Evolutionary conservation across 2,329 filamentous ascomycete genomes (phyloP).

Genomic region (Trichoderma simmonsii): DNA sequence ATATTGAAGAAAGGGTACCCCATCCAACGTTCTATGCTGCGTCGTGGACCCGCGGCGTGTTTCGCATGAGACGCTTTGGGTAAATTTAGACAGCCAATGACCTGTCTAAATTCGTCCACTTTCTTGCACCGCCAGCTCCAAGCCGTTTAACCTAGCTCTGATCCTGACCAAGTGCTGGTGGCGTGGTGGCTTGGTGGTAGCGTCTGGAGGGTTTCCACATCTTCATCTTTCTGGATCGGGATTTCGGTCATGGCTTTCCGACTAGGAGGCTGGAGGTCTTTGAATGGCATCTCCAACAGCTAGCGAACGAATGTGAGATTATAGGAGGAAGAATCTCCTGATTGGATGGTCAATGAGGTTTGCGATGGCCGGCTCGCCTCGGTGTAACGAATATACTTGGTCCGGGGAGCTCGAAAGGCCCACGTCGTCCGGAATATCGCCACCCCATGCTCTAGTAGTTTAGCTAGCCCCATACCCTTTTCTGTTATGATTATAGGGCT

Average conservation of each 20-base stretch:
- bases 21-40: background rate
- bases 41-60: background rate
- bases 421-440: background rate
- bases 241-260: background rate
- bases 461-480: background rate
- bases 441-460: background rate
- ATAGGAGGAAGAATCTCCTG: background rate
- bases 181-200: background rate
- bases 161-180: background rate
- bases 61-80: background rate
- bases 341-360: background rate
- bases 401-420: background rate
- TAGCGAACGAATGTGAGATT: background rate
- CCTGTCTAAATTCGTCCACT: background rate
- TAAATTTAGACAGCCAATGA: background rate
- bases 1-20: background rate
- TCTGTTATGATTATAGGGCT: background rate
- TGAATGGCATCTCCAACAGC: background rate
- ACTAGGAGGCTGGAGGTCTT: background rate
- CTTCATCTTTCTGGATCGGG: background rate
- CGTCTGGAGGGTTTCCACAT: background rate
- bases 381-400: background rate
- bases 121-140: background rate
- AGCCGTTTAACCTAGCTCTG: background rate
- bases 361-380: background rate